Conservation (phyloP, 306 rosid species). For the Lathyrus aphaca region DNA sequence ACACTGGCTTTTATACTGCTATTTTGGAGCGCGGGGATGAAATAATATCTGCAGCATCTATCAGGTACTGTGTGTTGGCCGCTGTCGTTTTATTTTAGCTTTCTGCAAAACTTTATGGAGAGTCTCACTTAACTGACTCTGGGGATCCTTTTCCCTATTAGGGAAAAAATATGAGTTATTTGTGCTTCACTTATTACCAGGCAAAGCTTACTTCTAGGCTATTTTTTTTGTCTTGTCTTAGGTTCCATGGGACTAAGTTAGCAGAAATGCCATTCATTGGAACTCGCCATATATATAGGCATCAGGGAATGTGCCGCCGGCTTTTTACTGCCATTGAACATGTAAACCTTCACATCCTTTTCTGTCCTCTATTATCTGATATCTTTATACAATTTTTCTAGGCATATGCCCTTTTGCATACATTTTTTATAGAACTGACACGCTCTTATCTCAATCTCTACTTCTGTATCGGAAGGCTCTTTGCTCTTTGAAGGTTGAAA, state of each 20-base stretch:
- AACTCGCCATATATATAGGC: slow-evolving; percentile 93
- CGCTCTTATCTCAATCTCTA: slow-evolving; percentile 18
- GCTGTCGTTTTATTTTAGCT: slow-evolving; percentile 1
- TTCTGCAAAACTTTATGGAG: slow-evolving; percentile 3
- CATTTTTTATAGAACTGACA: slow-evolving; percentile 37
- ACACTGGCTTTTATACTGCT: slow-evolving; percentile 88
- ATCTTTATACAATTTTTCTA: slow-evolving; percentile 25
- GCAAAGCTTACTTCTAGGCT: slow-evolving; percentile 17
- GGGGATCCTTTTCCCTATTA: slow-evolving; percentile 19
- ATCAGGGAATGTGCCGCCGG: slow-evolving; percentile 98
- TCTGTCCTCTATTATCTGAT: slow-evolving; percentile 32
- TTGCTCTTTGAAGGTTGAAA: slow-evolving; percentile 77
- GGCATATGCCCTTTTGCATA: slow-evolving; percentile 22
- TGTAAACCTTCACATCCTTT: slow-evolving; percentile 51
- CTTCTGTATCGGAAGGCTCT: slow-evolving; percentile 63
- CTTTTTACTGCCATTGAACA: slow-evolving; percentile 87
- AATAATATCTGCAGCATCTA: slow-evolving; percentile 84
- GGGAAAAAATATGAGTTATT: neutral
- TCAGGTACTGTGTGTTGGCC: slow-evolving; percentile 53
- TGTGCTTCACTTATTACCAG: slow-evolving; percentile 5
- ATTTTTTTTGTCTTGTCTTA: slow-evolving; percentile 36
- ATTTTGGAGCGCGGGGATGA: slow-evolving; percentile 97
- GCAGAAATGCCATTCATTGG: slow-evolving; percentile 99
- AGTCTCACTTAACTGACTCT: neutral
- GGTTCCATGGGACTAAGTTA: slow-evolving; percentile 95